Conservation (phyloP, 257 asterid genomes). For the Catharanthus roseus region DNA sequence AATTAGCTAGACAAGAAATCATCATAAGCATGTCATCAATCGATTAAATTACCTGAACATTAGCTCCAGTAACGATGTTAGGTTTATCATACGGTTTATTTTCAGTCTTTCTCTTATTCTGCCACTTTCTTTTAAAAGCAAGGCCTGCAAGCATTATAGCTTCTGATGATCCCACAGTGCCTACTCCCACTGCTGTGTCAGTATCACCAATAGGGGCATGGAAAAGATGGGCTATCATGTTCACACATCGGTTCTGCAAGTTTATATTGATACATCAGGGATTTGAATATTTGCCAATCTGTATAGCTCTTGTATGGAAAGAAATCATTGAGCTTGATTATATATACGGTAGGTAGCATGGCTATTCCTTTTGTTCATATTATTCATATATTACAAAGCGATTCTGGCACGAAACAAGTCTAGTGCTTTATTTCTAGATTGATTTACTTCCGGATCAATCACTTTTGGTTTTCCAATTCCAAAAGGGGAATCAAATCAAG, state of each 20-base stretch:
- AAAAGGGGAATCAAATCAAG: background rate
- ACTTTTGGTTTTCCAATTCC: background rate
- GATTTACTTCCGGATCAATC: too few species aligned
- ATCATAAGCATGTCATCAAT: background rate
- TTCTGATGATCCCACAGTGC: conserved; percentile 82
- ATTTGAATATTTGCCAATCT: background rate
- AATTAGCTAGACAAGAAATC: background rate
- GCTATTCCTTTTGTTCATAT: too few species aligned
- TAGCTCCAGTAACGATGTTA: conserved; percentile 70
- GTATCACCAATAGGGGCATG: conserved; percentile 58
- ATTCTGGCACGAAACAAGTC: too few species aligned
- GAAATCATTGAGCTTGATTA: too few species aligned
- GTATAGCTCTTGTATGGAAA: too few species aligned
- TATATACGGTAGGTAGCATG: too few species aligned
- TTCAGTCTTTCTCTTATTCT: conserved; percentile 53
- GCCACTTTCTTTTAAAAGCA: conserved; percentile 82
- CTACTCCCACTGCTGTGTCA: conserved; percentile 64
- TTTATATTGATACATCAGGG: background rate
- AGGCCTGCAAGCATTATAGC: conserved; percentile 89
- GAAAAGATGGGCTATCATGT: conserved; percentile 77
- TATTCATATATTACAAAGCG: too few species aligned
- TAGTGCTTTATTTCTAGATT: too few species aligned
- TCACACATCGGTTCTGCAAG: conserved; percentile 67
- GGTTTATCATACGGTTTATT: conserved; percentile 56
- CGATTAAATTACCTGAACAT: conserved; percentile 46